Percentiles rank a stretch among this genome's conserved stretches.
These are phyloP conservation scores for Harrya chromipes DNA, from an alignment of 768 basidiomycete genomes.

Conservation along the genomic window DNA sequence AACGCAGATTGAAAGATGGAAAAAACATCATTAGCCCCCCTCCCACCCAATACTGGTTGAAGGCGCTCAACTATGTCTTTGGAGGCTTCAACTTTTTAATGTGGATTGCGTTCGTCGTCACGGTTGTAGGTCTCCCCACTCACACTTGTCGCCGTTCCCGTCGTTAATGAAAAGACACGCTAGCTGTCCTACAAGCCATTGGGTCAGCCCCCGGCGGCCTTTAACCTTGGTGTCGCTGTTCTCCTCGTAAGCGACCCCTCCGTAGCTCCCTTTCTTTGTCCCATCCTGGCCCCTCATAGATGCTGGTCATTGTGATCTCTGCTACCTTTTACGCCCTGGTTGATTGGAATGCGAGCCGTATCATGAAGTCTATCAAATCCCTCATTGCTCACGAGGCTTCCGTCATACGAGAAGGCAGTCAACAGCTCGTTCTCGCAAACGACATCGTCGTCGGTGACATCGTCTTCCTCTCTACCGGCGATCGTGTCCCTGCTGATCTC, in stretches of 20 bases:
- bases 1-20: constrained; percentile 37
- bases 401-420: constrained; percentile 49
- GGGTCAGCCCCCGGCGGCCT: constrained; percentile 39
- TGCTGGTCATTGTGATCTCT: constrained; percentile 42
- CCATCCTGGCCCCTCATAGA: constrained; percentile 24
- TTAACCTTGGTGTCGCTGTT: constrained; percentile 52
- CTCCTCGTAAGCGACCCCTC: constrained; percentile 40
- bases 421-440: constrained; percentile 46
- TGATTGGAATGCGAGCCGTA: constrained; percentile 47
- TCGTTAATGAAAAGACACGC: constrained; percentile 14
- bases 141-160: neutral
- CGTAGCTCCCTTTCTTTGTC: neutral
- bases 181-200: constrained; percentile 53
- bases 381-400: constrained; percentile 59
- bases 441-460: constrained; percentile 59
- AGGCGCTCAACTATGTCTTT: constrained; percentile 51
- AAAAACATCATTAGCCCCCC: constrained; percentile 51
- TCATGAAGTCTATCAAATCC: constrained; percentile 56
- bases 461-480: constrained; percentile 50
- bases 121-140: constrained; percentile 31
- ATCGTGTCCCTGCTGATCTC: constrained; percentile 59
- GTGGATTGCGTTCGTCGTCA: constrained; percentile 52
- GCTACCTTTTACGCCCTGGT: constrained; percentile 48
- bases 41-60: constrained; percentile 45
- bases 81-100: constrained; percentile 58